Conservation (phyloP, 2,329 filamentous ascomycete species). For the Cadophora luteo-olivacea region DNA sequence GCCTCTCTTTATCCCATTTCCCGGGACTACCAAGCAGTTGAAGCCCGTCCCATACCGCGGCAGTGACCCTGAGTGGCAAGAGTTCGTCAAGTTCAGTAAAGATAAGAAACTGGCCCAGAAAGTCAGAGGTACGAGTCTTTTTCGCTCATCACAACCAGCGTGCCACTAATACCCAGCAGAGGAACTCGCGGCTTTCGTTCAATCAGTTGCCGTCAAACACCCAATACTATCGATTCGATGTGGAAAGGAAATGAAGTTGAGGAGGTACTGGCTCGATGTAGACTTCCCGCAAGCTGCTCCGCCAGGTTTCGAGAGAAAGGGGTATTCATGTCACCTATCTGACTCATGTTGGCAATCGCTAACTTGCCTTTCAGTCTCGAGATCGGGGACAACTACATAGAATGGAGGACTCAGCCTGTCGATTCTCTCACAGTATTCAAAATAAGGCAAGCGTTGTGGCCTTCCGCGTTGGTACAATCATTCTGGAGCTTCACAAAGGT, state of each 20-base stretch:
- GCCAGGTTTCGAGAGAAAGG: slow-evolving; percentile 63
- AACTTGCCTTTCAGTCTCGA: slow-evolving; percentile 51
- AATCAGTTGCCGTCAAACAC: slow-evolving; percentile 51
- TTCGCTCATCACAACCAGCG: neutral
- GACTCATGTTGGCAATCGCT: slow-evolving; percentile 27
- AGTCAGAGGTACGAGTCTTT: slow-evolving; percentile 29
- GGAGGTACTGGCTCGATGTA: slow-evolving; percentile 64
- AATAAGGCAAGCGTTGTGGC: slow-evolving; percentile 59
- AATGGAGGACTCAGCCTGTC: slow-evolving; percentile 55
- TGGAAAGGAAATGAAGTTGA: slow-evolving; percentile 56
- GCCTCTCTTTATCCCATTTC: slow-evolving; percentile 66
- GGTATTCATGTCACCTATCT: slow-evolving; percentile 51
- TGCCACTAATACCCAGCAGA: slow-evolving; percentile 46
- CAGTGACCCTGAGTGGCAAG: slow-evolving; percentile 67
- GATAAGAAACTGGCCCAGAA: slow-evolving; percentile 54
- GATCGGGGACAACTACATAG: slow-evolving; percentile 56
- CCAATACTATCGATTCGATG: slow-evolving; percentile 51
- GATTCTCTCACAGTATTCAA: slow-evolving; percentile 55
- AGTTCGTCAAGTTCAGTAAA: slow-evolving; percentile 64
- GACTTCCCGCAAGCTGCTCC: slow-evolving; percentile 65
- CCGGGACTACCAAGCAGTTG: slow-evolving; percentile 60
- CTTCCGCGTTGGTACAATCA: slow-evolving; percentile 57
- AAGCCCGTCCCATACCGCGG: slow-evolving; percentile 58
- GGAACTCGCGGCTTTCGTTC: slow-evolving; percentile 53
- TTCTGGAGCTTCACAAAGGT: slow-evolving; percentile 59